Conservation (phyloP, 495 filamentous ascomycete species). For the Rhypophila decipiens region DNA sequence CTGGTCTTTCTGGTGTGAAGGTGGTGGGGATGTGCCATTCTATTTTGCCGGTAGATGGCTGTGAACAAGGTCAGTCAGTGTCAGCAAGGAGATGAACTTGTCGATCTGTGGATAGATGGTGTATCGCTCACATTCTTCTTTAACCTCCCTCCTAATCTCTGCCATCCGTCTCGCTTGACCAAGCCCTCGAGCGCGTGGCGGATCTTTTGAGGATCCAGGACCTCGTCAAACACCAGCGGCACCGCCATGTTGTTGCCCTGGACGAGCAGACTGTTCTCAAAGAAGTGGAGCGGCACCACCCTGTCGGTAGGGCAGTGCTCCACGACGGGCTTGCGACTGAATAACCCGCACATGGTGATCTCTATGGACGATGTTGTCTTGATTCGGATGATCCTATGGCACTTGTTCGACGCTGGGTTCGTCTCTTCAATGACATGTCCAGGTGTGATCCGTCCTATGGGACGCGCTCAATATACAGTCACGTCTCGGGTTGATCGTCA, state of each 20-base stretch:
- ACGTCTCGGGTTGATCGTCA: too few species aligned
- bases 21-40: conserved; percentile 38
- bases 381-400: too few species aligned
- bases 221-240: conserved; percentile 41
- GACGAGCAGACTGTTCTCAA: conserved; percentile 31
- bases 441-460: too few species aligned
- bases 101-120: not conserved
- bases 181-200: conserved; percentile 24
- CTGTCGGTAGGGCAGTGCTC: conserved; percentile 25
- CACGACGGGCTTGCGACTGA: conserved; percentile 10
- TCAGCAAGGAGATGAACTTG: not conserved
- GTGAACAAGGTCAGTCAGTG: not conserved
- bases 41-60: conserved; percentile 20
- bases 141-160: conserved; percentile 35
- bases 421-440: too few species aligned
- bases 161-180: conserved; percentile 30
- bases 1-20: conserved; percentile 28
- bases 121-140: conserved; percentile 19
- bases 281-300: conserved; percentile 30
- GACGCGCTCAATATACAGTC: too few species aligned
- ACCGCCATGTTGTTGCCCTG: conserved; percentile 31
- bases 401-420: too few species aligned
- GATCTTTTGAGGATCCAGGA: conserved; percentile 37
- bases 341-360: conserved; percentile 10
- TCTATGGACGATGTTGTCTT: too few species aligned